Conservation (phyloP, 164 flowering plant genomes). For the Dillenia suffruticosa region DNA sequence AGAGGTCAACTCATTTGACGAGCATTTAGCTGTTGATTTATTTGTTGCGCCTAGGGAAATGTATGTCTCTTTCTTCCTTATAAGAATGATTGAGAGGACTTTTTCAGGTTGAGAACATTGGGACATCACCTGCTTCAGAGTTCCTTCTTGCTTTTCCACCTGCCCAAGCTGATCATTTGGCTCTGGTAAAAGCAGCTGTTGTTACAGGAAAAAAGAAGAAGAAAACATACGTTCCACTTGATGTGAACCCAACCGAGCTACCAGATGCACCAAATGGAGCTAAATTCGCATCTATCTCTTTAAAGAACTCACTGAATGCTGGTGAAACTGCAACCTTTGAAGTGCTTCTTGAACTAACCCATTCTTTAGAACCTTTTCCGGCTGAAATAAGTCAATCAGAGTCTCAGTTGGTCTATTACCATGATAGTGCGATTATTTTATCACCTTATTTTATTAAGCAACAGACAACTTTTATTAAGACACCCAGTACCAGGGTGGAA, state of each 20-base stretch:
- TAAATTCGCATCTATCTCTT: slow-evolving; percentile 46
- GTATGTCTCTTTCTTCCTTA: too few species aligned
- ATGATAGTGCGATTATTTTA: slow-evolving; percentile 78
- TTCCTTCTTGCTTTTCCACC: slow-evolving; percentile 83
- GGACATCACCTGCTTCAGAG: slow-evolving; percentile 61
- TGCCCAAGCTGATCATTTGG: slow-evolving; percentile 53
- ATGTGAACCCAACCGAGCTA: slow-evolving; percentile 53
- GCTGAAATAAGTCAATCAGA: slow-evolving; percentile 90
- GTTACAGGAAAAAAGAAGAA: slow-evolving; percentile 72
- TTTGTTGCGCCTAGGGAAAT: not conserved
- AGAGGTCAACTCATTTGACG: too few species aligned
- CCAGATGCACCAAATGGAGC: slow-evolving; percentile 74
- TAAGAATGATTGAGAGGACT: slow-evolving; percentile 3
- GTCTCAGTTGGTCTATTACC: slow-evolving; percentile 82
- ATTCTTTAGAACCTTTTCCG: slow-evolving; percentile 88
- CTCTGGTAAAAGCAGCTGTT: slow-evolving; percentile 56
- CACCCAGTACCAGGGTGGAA: slow-evolving; percentile 73
- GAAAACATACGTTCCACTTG: slow-evolving; percentile 56
- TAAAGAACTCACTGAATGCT: slow-evolving; percentile 46
- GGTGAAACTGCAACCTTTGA: slow-evolving; percentile 69
- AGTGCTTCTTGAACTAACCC: slow-evolving; percentile 62
- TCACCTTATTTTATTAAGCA: slow-evolving; percentile 82
- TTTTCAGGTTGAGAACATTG: slow-evolving; percentile 76
- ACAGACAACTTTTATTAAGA: slow-evolving; percentile 71
- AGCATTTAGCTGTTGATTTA: not conserved